phyloP scores from a whole-genome alignment of 78 protist genomes.

The Diacronema lutheri region DNA sequence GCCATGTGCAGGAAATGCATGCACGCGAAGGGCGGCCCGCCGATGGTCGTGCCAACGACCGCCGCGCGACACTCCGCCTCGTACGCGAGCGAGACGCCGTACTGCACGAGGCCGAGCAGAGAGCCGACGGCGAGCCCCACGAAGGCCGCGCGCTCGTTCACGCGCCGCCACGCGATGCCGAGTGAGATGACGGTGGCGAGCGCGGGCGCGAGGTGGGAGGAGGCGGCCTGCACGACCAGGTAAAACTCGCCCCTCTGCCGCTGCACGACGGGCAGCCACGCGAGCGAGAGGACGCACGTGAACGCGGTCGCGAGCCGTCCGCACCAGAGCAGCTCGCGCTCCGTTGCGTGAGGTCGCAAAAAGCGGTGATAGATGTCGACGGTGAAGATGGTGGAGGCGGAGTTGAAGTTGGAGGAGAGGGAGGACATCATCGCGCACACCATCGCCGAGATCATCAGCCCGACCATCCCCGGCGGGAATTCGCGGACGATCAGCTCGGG shows the following conservation, averaged over 20 bases:
- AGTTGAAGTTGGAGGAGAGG: conserved; percentile 54
- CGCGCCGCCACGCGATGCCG: conserved; percentile 25
- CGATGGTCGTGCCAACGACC: background rate
- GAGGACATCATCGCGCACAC: conserved; percentile 59
- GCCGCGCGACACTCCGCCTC: no score
- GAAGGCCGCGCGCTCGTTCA: conserved; percentile 8
- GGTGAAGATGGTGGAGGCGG: conserved; percentile 31
- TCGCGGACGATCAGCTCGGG: conserved; percentile 23
- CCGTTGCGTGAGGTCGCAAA: background rate
- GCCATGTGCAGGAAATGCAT: background rate
- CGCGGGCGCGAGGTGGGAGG: conserved; percentile 35
- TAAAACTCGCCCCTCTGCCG: conserved; percentile 12
- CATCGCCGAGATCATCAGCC: conserved; percentile 53
- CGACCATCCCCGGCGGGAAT: conserved; percentile 39
- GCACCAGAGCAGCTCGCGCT: conserved; percentile 20
- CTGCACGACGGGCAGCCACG: conserved; percentile 48
- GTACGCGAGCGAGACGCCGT: background rate
- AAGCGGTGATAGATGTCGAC: conserved; percentile 25
- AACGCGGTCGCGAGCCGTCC: conserved; percentile 20
- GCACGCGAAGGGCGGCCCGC: background rate
- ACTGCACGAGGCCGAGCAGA: background rate
- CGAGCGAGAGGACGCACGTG: conserved; percentile 6
- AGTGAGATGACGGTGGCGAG: conserved; percentile 16
- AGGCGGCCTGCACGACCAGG: background rate
- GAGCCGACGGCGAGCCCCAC: background rate